Evolutionary conservation across 345 rosid genomes (phyloP).

Genomic region (Barbarea vulgaris): DNA sequence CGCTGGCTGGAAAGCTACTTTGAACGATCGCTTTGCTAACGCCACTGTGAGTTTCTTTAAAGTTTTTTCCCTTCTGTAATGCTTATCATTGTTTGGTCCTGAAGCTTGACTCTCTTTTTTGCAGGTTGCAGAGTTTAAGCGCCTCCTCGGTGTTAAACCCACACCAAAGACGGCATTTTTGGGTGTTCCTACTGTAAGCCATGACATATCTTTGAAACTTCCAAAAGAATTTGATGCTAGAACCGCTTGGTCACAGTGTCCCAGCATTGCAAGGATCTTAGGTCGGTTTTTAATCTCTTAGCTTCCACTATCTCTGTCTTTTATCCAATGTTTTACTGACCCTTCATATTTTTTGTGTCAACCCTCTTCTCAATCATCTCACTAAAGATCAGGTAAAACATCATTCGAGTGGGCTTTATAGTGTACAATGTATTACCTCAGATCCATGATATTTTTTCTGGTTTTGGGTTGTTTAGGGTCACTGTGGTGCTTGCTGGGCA

Average conservation of each 20-base stretch:
- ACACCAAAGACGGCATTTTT: slow-evolving; percentile 54
- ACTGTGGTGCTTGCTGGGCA: slow-evolving; percentile 99
- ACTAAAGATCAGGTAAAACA: slow-evolving; percentile 80
- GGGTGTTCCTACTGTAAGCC: slow-evolving; percentile 63
- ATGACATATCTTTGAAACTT: slow-evolving; percentile 62
- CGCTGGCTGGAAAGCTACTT: slow-evolving; percentile 89
- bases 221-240: slow-evolving; percentile 87
- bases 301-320: slow-evolving; percentile 12
- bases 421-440: neutral
- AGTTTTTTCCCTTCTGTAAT: neutral
- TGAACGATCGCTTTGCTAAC: slow-evolving; percentile 66
- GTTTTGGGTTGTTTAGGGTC: slow-evolving; percentile 68
- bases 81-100: neutral
- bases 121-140: slow-evolving; percentile 82
- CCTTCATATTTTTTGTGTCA: slow-evolving; percentile 32
- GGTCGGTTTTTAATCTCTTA: slow-evolving; percentile 48
- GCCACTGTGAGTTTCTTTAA: slow-evolving; percentile 57
- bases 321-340: slow-evolving; percentile 40
- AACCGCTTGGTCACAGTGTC: slow-evolving; percentile 81
- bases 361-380: slow-evolving; percentile 12
- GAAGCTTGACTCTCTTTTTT: neutral
- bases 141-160: slow-evolving; percentile 75
- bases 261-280: slow-evolving; percentile 75
- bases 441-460: slow-evolving; percentile 24
- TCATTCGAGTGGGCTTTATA: neutral